Percentiles rank a stretch among this genome's conserved stretches.
Evolutionary conservation across 345 rosid species (phyloP).

Genomic region (Lepidium africanum): DNA sequence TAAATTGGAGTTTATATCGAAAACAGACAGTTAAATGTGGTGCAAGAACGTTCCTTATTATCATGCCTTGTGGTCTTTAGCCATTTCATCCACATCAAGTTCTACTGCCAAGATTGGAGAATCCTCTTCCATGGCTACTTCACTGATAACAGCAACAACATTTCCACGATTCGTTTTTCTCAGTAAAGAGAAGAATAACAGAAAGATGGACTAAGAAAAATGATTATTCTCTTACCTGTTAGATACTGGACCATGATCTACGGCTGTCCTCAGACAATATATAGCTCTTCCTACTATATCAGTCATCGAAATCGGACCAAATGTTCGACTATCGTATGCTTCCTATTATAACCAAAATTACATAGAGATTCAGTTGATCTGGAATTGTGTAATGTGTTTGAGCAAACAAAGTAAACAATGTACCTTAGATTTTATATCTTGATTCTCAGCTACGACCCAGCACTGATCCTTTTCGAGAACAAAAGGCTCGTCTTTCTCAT

Average conservation of each 20-base stretch:
- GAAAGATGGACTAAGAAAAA: neutral
- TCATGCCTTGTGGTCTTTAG: slow-evolving; percentile 66
- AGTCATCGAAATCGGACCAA: slow-evolving; percentile 76
- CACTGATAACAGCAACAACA: slow-evolving; percentile 35
- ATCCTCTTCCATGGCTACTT: slow-evolving; percentile 56
- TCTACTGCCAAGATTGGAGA: slow-evolving; percentile 71
- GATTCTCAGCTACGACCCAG: slow-evolving; percentile 91
- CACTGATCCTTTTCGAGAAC: slow-evolving; percentile 79
- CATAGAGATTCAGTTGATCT: neutral
- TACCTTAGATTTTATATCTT: slow-evolving; percentile 79
- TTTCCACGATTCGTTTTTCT: neutral
- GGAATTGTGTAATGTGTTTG: neutral
- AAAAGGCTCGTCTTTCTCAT: slow-evolving; percentile 83
- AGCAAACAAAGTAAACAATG: neutral
- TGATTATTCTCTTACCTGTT: slow-evolving; percentile 56
- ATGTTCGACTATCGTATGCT: slow-evolving; percentile 80
- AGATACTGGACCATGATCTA: slow-evolving; percentile 91
- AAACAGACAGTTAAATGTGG: neutral
- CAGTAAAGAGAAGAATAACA: neutral
- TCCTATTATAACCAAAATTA: slow-evolving; percentile 38
- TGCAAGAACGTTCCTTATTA: neutral
- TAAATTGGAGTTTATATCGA: slow-evolving; percentile 6
- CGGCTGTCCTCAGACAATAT: slow-evolving; percentile 75
- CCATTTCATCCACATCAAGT: slow-evolving; percentile 84
- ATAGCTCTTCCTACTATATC: slow-evolving; percentile 79